Conservation (phyloP, 768 basidiomycete genomes). For the Mycena maculata region DNA sequence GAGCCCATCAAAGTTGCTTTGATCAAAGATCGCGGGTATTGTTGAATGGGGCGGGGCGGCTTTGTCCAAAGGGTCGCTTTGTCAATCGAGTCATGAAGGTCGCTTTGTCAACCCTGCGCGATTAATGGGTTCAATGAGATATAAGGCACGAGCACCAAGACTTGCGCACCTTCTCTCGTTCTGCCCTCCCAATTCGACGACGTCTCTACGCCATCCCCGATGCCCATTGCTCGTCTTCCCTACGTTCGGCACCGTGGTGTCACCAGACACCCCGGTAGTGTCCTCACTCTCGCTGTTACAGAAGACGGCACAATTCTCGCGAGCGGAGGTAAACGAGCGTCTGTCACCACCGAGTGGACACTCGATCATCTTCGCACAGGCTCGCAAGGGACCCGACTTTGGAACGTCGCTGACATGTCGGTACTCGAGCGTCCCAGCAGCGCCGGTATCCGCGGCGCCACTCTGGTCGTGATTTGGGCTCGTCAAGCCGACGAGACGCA, state of each 20-base stretch:
- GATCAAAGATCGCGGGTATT: no score
- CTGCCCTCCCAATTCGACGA: background rate
- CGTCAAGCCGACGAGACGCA: no score
- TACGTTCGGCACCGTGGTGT: slow-evolving; percentile 16
- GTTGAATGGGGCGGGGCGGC: no score
- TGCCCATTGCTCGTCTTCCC: slow-evolving; percentile 15
- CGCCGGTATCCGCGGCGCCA: slow-evolving; percentile 12
- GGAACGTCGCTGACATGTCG: background rate
- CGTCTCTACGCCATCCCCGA: background rate
- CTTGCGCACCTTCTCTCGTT: background rate
- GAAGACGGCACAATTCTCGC: slow-evolving; percentile 17
- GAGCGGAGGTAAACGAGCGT: slow-evolving; percentile 22
- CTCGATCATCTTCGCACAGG: slow-evolving; percentile 3
- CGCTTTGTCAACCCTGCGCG: background rate
- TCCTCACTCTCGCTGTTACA: slow-evolving; percentile 17
- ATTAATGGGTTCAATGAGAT: background rate
- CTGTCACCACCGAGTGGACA: background rate
- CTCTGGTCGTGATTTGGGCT: slow-evolving; percentile 7
- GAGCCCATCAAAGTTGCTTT: slow-evolving; percentile 3
- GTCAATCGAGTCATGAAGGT: slow-evolving; percentile 1
- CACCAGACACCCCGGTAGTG: background rate
- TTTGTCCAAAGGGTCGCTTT: slow-evolving; percentile 5
- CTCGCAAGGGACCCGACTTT: slow-evolving; percentile 16
- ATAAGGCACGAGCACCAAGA: background rate
- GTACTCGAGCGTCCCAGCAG: background rate